phyloP scores from a whole-genome alignment of 2,329 filamentous ascomycete genomes.

The Lasiodiplodia sp. region DNA sequence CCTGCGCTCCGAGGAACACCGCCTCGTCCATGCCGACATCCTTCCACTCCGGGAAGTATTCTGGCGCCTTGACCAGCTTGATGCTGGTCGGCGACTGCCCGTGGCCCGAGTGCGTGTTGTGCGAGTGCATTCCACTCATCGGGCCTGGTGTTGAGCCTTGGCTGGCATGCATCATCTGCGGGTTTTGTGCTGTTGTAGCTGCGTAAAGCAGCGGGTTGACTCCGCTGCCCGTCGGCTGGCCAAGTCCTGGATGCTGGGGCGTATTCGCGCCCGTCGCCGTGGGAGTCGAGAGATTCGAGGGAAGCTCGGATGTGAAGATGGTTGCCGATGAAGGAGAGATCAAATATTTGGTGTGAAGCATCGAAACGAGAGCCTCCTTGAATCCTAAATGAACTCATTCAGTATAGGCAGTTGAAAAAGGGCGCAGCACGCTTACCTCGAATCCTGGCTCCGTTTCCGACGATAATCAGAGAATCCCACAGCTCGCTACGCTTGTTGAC shows the following conservation, averaged over 20 bases:
- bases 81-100: slow-evolving; percentile 84
- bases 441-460: slow-evolving; percentile 81
- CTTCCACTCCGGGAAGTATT: slow-evolving; percentile 91
- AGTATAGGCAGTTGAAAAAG: slow-evolving; percentile 44
- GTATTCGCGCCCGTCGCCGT: slow-evolving; percentile 91
- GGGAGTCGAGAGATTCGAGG: slow-evolving; percentile 91
- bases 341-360: slow-evolving; percentile 80
- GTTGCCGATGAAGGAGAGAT: slow-evolving; percentile 92
- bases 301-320: slow-evolving; percentile 96
- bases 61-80: slow-evolving; percentile 77
- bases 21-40: slow-evolving; percentile 78
- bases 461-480: slow-evolving; percentile 91
- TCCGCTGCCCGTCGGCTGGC: slow-evolving; percentile 62
- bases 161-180: slow-evolving; percentile 52
- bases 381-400: slow-evolving; percentile 64
- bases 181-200: slow-evolving; percentile 76
- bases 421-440: slow-evolving; percentile 54
- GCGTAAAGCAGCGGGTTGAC: slow-evolving; percentile 93
- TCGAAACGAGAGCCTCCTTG: slow-evolving; percentile 84
- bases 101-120: slow-evolving; percentile 67
- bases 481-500: slow-evolving; percentile 83
- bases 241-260: slow-evolving; percentile 66
- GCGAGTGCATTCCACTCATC: slow-evolving; percentile 44
- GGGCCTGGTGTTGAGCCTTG: slow-evolving; percentile 33
- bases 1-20: slow-evolving; percentile 85